Evolutionary conservation across 306 rosid species (phyloP).

Genomic region (Fragaria vesca): DNA sequence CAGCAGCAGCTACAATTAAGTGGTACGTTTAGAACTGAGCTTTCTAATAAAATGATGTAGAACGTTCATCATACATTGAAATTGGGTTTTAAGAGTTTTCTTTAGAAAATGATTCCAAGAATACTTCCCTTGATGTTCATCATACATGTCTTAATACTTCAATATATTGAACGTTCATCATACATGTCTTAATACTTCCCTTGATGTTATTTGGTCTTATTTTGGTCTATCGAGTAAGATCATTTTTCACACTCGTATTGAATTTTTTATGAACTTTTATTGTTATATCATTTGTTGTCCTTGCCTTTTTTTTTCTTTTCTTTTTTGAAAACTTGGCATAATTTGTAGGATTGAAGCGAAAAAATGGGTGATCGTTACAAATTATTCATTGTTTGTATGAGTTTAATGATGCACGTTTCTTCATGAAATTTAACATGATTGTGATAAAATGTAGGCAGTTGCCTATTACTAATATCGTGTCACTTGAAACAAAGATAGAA

Average conservation of each 20-base stretch:
- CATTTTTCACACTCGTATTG: not conserved
- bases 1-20: slow-evolving; percentile 80
- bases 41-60: not conserved
- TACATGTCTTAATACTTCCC: too few species aligned
- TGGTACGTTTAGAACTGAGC: slow-evolving; percentile 53
- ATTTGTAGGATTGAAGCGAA: slow-evolving; percentile 85
- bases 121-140: not conserved
- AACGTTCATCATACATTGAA: not conserved
- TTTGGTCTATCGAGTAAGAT: not conserved
- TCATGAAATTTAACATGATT: slow-evolving; percentile 6
- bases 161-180: too few species aligned
- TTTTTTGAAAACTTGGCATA: slow-evolving; percentile 14
- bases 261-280: slow-evolving; percentile 4
- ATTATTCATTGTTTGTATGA: slow-evolving; percentile 78
- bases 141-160: too few species aligned
- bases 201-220: not conserved
- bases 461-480: not conserved
- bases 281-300: not conserved
- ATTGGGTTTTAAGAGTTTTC: not conserved
- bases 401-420: slow-evolving; percentile 25
- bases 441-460: not conserved
- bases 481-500: not conserved
- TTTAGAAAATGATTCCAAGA: not conserved
- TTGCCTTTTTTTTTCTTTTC: slow-evolving; percentile 1
- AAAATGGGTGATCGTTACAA: slow-evolving; percentile 80